These are phyloP conservation scores for Phytophthora melonis DNA, from an alignment of 352 stramenopile genomes.

Conservation along the genomic window DNA sequence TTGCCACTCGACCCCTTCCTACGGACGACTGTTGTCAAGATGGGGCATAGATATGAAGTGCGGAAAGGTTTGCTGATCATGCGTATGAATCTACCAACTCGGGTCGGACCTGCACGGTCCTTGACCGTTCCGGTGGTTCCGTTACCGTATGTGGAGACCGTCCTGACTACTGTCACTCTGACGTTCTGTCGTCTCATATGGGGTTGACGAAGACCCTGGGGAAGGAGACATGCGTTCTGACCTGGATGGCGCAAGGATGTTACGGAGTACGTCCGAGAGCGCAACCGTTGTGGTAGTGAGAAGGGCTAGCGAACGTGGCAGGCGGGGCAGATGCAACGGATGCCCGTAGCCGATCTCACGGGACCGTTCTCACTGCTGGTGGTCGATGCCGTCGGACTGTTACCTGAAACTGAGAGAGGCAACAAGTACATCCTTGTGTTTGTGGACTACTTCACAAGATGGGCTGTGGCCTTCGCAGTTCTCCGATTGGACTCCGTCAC, in stretches of 20 bases:
- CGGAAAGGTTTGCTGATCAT: constrained; percentile 6
- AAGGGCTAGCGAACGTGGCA: constrained; percentile 3
- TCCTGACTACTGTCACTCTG: constrained; percentile 19
- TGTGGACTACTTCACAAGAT: too few relatives aligned
- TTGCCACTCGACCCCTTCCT: constrained; percentile 7
- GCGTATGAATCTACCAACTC: not conserved
- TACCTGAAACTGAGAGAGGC: not conserved
- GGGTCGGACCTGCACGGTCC: not conserved
- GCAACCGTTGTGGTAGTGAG: not conserved
- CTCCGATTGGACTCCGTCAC: too few relatives aligned
- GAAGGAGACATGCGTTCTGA: constrained; percentile 5
- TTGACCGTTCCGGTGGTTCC: constrained; percentile 11
- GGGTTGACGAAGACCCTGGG: constrained; percentile 7
- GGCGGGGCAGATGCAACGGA: constrained; percentile 7
- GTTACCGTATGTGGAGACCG: constrained; percentile 7
- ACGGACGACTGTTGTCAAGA: not conserved
- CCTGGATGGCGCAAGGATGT: not conserved
- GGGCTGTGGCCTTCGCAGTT: too few relatives aligned
- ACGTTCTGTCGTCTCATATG: constrained; percentile 6
- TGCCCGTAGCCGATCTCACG: constrained; percentile 4
- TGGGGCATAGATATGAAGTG: not conserved
- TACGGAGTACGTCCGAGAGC: not conserved
- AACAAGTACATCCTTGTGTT: too few relatives aligned
- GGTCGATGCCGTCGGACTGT: not conserved
- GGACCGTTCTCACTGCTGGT: constrained; percentile 3